Evolutionary conservation across 768 basidiomycete species (phyloP).

Genomic region (Candolleomyces aberdarensis): DNA sequence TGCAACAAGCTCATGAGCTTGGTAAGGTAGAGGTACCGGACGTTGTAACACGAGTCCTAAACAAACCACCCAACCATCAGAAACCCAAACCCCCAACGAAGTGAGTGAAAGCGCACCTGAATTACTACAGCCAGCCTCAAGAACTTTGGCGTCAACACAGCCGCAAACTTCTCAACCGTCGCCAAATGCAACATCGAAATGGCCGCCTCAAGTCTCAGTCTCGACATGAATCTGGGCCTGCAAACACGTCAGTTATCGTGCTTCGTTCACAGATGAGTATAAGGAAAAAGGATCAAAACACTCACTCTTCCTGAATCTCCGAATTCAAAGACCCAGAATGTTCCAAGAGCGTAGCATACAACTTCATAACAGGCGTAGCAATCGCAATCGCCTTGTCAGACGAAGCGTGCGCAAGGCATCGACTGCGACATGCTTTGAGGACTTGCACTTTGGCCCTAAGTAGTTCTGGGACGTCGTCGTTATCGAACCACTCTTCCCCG

Average conservation of each 20-base stretch:
- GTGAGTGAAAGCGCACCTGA: slow-evolving; percentile 56
- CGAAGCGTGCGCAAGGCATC: slow-evolving; percentile 66
- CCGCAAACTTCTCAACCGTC: slow-evolving; percentile 53
- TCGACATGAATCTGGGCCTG: slow-evolving; percentile 63
- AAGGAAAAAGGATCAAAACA: slow-evolving; percentile 12
- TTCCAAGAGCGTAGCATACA: slow-evolving; percentile 70
- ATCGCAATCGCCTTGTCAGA: slow-evolving; percentile 61
- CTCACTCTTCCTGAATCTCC: slow-evolving; percentile 44
- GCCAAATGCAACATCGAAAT: slow-evolving; percentile 77
- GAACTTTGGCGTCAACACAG: slow-evolving; percentile 59
- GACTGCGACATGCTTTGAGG: slow-evolving; percentile 80
- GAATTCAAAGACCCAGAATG: slow-evolving; percentile 60
- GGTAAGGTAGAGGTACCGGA: slow-evolving; percentile 72
- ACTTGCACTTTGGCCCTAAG: slow-evolving; percentile 71
- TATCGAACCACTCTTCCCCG: slow-evolving; percentile 71
- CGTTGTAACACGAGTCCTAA: slow-evolving; percentile 81
- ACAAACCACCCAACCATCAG: slow-evolving; percentile 24
- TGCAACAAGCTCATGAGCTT: slow-evolving; percentile 71
- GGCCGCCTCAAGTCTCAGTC: slow-evolving; percentile 82
- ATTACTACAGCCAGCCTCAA: slow-evolving; percentile 65
- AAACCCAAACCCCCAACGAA: neutral
- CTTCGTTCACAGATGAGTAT: neutral
- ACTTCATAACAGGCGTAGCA: slow-evolving; percentile 70
- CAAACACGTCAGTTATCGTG: too few relatives aligned
- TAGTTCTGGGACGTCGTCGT: slow-evolving; percentile 53